These are phyloP conservation scores for Botrytis cinerea DNA, from an alignment of 2,329 filamentous ascomycete species.

Conservation along the genomic window DNA sequence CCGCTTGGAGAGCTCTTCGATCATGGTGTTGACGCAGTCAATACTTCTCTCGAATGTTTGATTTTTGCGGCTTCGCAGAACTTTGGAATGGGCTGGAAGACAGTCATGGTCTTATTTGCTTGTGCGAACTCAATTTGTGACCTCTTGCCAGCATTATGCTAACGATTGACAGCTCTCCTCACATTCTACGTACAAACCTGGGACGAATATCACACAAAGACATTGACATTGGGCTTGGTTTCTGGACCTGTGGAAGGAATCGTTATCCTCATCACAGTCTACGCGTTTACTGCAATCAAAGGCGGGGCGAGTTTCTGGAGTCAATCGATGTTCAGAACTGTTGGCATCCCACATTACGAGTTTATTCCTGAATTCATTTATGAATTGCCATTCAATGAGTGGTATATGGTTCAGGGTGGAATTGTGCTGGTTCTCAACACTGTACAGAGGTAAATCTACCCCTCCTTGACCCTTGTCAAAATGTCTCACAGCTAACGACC, in stretches of 20 bases:
- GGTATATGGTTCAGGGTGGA: conserved; percentile 86
- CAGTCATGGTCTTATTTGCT: conserved; percentile 79
- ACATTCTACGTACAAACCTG: conserved; percentile 99
- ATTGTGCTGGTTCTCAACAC: conserved; percentile 85
- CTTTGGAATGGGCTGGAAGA: conserved; percentile 89
- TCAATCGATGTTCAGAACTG: conserved; percentile 77
- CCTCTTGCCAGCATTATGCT: conserved; percentile 9
- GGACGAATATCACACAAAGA: conserved; percentile 99
- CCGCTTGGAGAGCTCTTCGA: conserved; percentile 96
- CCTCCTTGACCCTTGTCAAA: conserved; percentile 4
- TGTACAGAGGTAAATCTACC: conserved; percentile 55
- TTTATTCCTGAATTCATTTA: conserved; percentile 73
- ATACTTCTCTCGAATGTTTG: conserved; percentile 90
- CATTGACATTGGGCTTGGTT: conserved; percentile 85
- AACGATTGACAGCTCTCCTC: conserved; percentile 62
- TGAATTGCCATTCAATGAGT: conserved; percentile 82
- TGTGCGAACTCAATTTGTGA: conserved; percentile 52
- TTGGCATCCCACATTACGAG: conserved; percentile 59
- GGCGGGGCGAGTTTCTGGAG: conserved; percentile 95
- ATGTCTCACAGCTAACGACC: conserved; percentile 36
- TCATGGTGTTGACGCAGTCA: conserved; percentile 94
- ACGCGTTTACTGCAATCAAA: conserved; percentile 77
- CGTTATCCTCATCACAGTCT: conserved; percentile 78
- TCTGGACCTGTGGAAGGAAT: conserved; percentile 96
- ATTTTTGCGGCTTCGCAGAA: conserved; percentile 93